These are phyloP conservation scores for Hygrophila difformis DNA, from an alignment of 257 asterid genomes.

Conservation along the genomic window DNA sequence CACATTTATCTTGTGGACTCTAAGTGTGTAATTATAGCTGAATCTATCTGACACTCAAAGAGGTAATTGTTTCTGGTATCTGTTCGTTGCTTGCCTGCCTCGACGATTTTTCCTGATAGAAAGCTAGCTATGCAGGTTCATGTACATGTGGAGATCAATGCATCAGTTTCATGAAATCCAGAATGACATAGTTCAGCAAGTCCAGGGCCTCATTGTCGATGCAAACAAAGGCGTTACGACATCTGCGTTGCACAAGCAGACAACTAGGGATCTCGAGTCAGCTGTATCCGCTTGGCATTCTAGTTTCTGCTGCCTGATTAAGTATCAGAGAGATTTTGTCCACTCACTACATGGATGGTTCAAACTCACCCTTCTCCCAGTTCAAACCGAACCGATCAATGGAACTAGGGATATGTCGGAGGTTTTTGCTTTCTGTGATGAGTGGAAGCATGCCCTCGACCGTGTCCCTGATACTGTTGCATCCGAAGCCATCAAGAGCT, in stretches of 20 bases:
- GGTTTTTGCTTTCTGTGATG: slow-evolving; percentile 64
- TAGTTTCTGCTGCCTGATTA: slow-evolving; percentile 68
- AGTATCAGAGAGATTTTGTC: slow-evolving; percentile 70
- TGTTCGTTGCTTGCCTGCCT: not conserved
- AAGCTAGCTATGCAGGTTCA: slow-evolving; percentile 83
- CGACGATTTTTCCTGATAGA: too few relatives aligned
- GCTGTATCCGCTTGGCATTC: slow-evolving; percentile 94
- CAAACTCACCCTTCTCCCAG: slow-evolving; percentile 68
- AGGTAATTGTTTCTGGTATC: too few relatives aligned
- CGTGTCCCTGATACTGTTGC: slow-evolving; percentile 91
- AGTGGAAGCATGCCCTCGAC: slow-evolving; percentile 91
- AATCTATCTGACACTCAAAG: too few relatives aligned
- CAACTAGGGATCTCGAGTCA: slow-evolving; percentile 90
- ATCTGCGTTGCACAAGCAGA: slow-evolving; percentile 83
- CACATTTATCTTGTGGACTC: too few relatives aligned
- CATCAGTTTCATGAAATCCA: slow-evolving; percentile 79
- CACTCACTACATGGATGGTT: slow-evolving; percentile 83
- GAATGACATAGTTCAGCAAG: slow-evolving; percentile 88
- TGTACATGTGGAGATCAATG: slow-evolving; percentile 99
- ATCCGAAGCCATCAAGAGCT: slow-evolving; percentile 93
- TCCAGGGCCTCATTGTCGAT: slow-evolving; percentile 65
- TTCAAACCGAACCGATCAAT: slow-evolving; percentile 32
- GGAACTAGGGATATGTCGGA: slow-evolving; percentile 28
- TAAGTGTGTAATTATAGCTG: too few relatives aligned
- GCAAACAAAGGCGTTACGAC: slow-evolving; percentile 60